These are phyloP conservation scores for Cornus controversa DNA, from an alignment of 148 eudicot genomes.

Conservation along the genomic window DNA sequence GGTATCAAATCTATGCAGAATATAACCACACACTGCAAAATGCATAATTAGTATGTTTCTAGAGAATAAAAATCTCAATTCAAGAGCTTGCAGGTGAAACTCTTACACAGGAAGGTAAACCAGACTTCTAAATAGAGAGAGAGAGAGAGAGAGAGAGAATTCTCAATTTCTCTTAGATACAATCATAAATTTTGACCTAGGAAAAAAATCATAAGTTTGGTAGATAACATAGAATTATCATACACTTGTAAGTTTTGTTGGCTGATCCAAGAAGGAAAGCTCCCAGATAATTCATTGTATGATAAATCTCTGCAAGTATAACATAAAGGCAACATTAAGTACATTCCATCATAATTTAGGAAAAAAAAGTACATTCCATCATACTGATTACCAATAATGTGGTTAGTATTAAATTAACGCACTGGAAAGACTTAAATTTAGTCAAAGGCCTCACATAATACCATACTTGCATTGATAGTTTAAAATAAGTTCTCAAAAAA, in stretches of 20 bases:
- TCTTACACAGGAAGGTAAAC: not conserved
- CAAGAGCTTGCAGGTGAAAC: not conserved
- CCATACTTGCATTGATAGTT: too few relatives aligned
- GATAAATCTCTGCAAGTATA: conserved; percentile 82
- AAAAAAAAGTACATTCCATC: too few relatives aligned
- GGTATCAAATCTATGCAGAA: not conserved
- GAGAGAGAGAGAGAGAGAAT: too few relatives aligned
- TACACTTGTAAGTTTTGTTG: conserved; percentile 34
- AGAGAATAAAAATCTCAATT: not conserved
- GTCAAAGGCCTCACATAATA: not conserved
- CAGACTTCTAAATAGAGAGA: not conserved
- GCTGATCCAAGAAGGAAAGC: conserved; percentile 74
- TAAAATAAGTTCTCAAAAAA: too few relatives aligned
- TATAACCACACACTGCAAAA: not conserved
- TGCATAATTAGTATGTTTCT: not conserved
- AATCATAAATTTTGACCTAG: conserved; percentile 42
- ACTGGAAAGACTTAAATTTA: too few relatives aligned
- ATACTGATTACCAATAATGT: not conserved
- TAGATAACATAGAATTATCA: too few relatives aligned
- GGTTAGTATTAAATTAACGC: not conserved
- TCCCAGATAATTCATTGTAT: conserved; percentile 75
- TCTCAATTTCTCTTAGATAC: conserved; percentile 36
- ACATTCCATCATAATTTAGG: too few relatives aligned
- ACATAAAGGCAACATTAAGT: conserved; percentile 6
- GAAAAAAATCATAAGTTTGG: not conserved